phyloP scores from a whole-genome alignment of 176 grass and related monocot species.

The Zoysia japonica region DNA sequence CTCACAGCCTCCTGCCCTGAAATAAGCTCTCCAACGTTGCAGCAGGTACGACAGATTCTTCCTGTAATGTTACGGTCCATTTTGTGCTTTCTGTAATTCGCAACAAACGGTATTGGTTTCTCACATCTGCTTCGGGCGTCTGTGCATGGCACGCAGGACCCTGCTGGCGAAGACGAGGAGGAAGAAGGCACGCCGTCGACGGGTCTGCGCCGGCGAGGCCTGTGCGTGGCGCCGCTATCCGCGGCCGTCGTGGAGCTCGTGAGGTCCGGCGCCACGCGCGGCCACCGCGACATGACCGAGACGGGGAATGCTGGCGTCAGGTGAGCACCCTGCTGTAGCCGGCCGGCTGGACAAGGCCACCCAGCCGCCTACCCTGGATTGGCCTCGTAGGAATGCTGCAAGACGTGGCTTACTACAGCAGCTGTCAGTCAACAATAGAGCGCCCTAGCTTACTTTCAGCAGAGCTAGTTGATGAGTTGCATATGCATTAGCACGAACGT shows the following conservation, averaged over 20 bases:
- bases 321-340: conserved; percentile 32
- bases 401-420: neutral
- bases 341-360: neutral
- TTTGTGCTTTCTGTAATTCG: neutral
- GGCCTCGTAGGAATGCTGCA: neutral
- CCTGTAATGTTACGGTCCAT: no score
- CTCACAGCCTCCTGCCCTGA: conserved; percentile 39
- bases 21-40: conserved; percentile 8
- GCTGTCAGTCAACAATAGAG: conserved; percentile 10
- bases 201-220: conserved; percentile 46
- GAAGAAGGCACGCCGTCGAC: neutral
- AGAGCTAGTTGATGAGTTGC: neutral
- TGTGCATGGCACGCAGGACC: conserved; percentile 4
- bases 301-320: conserved; percentile 13
- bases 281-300: conserved; percentile 11
- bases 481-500: neutral
- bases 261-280: conserved; percentile 11
- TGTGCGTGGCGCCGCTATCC: conserved; percentile 54
- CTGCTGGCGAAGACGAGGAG: conserved; percentile 7
- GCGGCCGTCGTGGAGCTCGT: conserved; percentile 36
- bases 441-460: neutral
- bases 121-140: neutral
- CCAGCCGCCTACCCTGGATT: neutral
- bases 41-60: conserved; percentile 28
- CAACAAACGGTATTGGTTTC: neutral